Evolutionary conservation across 1,284 basidiomycete genomes (phyloP).

Genomic region (Austropuccinia psidii): DNA sequence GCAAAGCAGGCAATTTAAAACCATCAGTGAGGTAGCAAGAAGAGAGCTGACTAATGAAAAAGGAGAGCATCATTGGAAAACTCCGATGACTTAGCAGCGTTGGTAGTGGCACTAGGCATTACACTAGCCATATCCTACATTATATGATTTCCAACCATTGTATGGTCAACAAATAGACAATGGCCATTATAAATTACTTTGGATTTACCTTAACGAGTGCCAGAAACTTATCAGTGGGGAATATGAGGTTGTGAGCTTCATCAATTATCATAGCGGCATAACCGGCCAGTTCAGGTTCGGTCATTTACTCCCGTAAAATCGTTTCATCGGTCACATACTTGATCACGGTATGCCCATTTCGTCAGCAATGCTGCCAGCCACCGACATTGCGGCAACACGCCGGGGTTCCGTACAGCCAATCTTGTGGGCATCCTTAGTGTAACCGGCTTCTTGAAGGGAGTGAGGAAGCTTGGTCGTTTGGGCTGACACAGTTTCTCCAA

Average conservation of each 20-base stretch:
- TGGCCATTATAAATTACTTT: no score
- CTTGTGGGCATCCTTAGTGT: conserved; percentile 72
- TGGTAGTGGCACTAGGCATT: no score
- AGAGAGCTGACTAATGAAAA: no score
- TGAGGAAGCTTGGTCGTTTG: conserved; percentile 98
- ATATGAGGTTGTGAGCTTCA: no score
- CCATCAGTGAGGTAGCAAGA: no score
- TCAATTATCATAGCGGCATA: conserved; percentile 84
- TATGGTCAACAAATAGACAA: no score
- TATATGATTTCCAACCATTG: no score
- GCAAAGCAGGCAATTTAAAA: no score
- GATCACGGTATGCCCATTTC: conserved; percentile 94
- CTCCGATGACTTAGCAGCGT: no score
- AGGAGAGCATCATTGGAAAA: no score
- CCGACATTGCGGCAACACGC: conserved; percentile 97
- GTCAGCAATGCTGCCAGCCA: conserved; percentile 95
- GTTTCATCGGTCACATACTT: conserved; percentile 98
- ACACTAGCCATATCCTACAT: no score
- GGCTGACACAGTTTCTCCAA: conserved; percentile 64
- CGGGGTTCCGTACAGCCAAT: conserved; percentile 96
- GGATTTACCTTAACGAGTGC: conserved; percentile 89
- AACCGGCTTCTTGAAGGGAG: conserved; percentile 95
- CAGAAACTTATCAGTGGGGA: conserved; percentile 92
- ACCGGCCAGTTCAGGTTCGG: conserved; percentile 82
- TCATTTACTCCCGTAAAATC: no score